Evolutionary conservation across 495 filamentous ascomycete genomes (phyloP), one percentile per base, ranked within the genome.

Genomic region (Podospora pseudocomata): DNA sequence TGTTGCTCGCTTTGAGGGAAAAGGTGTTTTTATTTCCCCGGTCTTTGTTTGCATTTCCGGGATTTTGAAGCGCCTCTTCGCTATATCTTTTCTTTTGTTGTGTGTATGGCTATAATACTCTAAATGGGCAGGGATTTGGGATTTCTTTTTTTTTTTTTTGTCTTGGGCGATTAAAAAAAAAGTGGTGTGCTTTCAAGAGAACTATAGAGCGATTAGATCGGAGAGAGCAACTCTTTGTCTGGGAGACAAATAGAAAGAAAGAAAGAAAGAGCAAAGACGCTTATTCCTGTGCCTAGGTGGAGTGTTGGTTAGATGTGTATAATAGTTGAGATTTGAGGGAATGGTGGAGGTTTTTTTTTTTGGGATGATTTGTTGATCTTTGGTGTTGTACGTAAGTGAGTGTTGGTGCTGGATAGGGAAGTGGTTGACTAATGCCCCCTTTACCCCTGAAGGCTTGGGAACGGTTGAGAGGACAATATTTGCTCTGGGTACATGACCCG

Each of bases 11-110:
- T 49, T 49, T 49, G 7, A 13, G 13, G 55, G 55, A 5, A 26
- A 58, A n/a, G 23, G 55, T 19, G 55, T 19, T 58, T 58, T 58
- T 5, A n/a, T 5, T 58, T 58, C 23, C 13, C 55, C n/a, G 55
- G 55, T 58, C 23, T 58, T 26, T 58, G n/a, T 26, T 19, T 58
- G 55, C 55, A 58, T 58, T 58, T 58, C 23, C n/a, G 55, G 23
- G n/a, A 26, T 19, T 23, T 23, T 23, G 55, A 58, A 20, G 55
- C 55, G 6, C 54, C 54, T 9, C 1, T 58, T 58, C n/a, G 23
- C 23, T 58, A 58, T 58, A 23, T 23, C 23, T 58, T 58, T 56
- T 56, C 15, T 58, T n/a, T 58, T 58, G 20, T 58, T 15, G 20
- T 58, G 55, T 58, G 55, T 49, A 49, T 49, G 39, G 39, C 39